Evolutionary conservation across 1,139 yeast species (phyloP).

Genomic region (Keqinozyma sinolaborantium): DNA sequence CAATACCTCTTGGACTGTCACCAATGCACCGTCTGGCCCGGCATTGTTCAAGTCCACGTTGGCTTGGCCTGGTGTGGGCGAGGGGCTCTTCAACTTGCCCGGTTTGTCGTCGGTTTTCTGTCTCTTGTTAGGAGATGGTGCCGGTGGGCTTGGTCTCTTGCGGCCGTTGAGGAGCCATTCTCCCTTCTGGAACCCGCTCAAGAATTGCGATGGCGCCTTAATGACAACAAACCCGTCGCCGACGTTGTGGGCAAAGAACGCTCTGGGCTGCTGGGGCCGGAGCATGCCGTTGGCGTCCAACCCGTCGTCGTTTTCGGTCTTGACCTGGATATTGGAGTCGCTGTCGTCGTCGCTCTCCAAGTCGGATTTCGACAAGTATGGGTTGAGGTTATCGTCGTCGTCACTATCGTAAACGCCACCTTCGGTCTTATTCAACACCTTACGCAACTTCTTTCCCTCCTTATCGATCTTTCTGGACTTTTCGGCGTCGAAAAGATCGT

Average conservation of each 20-base stretch:
- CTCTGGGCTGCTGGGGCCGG: constrained; percentile 18
- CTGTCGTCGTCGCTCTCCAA: constrained; percentile 55
- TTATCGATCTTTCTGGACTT: constrained; percentile 76
- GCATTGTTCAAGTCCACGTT: constrained; percentile 29
- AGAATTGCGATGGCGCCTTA: constrained; percentile 58
- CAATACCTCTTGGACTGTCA: constrained; percentile 73
- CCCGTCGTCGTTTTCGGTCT: constrained; percentile 41
- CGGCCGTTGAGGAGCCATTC: constrained; percentile 78
- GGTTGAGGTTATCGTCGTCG: constrained; percentile 72
- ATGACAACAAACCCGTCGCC: constrained; percentile 68
- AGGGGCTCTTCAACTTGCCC: constrained; percentile 13
- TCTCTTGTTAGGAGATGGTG: constrained; percentile 36
- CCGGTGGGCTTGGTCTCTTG: constrained; percentile 23
- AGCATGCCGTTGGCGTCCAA: constrained; percentile 11
- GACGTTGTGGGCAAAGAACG: constrained; percentile 44
- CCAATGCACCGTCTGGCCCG: constrained; percentile 41
- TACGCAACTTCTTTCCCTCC: constrained; percentile 83
- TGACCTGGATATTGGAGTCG: constrained; percentile 31
- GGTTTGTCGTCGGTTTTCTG: constrained; percentile 7
- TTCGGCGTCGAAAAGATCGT: constrained; percentile 61
- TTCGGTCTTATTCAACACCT: constrained; percentile 82
- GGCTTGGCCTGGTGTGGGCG: constrained; percentile 12
- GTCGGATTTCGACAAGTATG: constrained; percentile 75
- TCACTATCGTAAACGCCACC: constrained; percentile 90
- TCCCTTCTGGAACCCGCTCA: constrained; percentile 71